Base-by-base conservation (phyloP, 805 yeast genomes). In the Myxozyma kluyveri region DNA sequence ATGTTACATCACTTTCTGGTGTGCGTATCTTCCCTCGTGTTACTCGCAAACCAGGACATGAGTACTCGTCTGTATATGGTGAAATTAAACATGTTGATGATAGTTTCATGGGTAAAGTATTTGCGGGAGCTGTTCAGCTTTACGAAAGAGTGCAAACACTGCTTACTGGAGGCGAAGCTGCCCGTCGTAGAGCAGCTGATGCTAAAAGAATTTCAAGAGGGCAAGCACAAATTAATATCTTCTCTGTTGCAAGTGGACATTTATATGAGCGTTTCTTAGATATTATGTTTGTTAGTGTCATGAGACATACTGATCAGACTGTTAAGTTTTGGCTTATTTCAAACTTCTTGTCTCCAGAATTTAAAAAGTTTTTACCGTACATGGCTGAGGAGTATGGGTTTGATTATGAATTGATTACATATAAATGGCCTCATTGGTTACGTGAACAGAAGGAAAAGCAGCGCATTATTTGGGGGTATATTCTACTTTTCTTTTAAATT, bases 351-450 rank as follows among this genome's bases (percentile, higher is more conserved):
- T 83, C 95, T 22, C 83, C 89, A 36, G 70, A 79, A 2, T 81
- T 90, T 63, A 82, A 78, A 64, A 63, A 70, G 26, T 76, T 80
- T 44, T 64, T 88, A n/a, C 86, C 88, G 0, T 57, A 63, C 14
- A 63, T 88, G 49, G 83, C 95, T 0, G 66, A 71, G 17, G 64
- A 76, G 48, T 79, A 78, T 63, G 80, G 81, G 1, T 85, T 87
- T 63, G 77, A 83, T 44, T 86, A 83, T 63, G 91, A 88, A 62
- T 68, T 88, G 41, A 74, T 93, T n/a, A 80, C 85, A 0, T 91
- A 86, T 67, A 84, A 85, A 57, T 91, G 99, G 99, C 99, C 99
- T 12, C 67, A 73, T 7, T 91, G 97, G 96, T 72, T 91, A 19
- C 76, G 90, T 45, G 76, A 76, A 2, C 98, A 91, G 69, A 68